Conservation (phyloP, 2,329 filamentous ascomycete species). For the Penicillium sp. region DNA sequence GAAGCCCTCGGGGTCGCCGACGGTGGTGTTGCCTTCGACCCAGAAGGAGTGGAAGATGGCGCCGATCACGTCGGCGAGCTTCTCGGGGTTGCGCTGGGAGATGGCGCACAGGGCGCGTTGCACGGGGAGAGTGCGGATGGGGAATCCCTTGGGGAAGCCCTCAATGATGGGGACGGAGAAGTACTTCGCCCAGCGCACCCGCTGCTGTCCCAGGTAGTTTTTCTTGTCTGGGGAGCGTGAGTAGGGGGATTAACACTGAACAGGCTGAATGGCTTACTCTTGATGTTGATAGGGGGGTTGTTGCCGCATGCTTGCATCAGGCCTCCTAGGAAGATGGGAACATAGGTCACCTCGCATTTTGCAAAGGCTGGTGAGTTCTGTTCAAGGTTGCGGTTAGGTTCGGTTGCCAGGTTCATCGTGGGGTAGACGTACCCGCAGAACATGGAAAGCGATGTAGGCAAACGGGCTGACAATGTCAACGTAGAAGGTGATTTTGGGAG, state of each 20-base stretch:
- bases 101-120: conserved; percentile 58
- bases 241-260: conserved; percentile 14
- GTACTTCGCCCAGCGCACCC: conserved; percentile 54
- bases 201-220: conserved; percentile 58
- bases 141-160: conserved; percentile 53
- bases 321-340: conserved; percentile 15
- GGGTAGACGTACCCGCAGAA: conserved; percentile 8
- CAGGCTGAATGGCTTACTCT: conserved; percentile 7
- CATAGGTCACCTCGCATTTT: conserved; percentile 14
- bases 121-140: conserved; percentile 52
- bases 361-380: conserved; percentile 19
- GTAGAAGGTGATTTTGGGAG: conserved; percentile 13
- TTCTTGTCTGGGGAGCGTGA: conserved; percentile 55
- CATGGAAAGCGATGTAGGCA: conserved; percentile 16
- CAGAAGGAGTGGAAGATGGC: conserved; percentile 56
- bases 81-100: conserved; percentile 43
- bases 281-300: conserved; percentile 12
- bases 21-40: conserved; percentile 49
- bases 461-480: conserved; percentile 20
- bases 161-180: conserved; percentile 58
- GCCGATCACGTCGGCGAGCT: conserved; percentile 45
- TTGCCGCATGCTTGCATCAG: conserved; percentile 19
- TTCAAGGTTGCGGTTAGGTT: background rate
- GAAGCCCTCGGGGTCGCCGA: conserved; percentile 50
- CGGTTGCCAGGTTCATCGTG: background rate